Evolutionary conservation across 2,329 filamentous ascomycete genomes (phyloP), one percentile per base, ranked within the genome.

Genomic region (Cyanodermella asteris): DNA sequence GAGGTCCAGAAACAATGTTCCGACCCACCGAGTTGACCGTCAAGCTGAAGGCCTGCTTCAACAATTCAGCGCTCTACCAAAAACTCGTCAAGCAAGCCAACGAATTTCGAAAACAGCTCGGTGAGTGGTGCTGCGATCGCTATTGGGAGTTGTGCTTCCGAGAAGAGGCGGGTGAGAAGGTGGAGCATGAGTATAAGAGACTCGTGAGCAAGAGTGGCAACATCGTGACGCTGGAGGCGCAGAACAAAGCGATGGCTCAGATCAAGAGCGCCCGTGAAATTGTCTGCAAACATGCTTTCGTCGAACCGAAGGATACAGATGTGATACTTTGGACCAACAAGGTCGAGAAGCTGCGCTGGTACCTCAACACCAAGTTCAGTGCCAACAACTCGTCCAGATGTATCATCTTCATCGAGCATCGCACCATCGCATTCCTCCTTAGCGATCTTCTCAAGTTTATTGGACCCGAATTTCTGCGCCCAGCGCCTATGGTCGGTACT

Each of bases 351-450:
- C 59, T 94, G 1, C 43, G 66, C 13, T 41, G 53, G 3, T 64
- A 69, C 28, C 53, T 94, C 1, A 42, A 46, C 3, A 45, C 64
- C 6, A 60, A 72, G 24, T 93, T 81, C 38, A 49, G 60, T 16
- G 46, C 55, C 3, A 47, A 54, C 3, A 57, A 55, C 2, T 56
- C 67, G 5, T 55, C 60, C 15, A 69, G 71, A 31, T 91, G 80
- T 39, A 91, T 97, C 28, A 64, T 94, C 0, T 94, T 97, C 44
- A 80, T 91, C 0, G 60, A 78, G 31, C 62, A 73, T 41, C 61
- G 81, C 20, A 67, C 74, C 34, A 84, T 80, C 1, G 84, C 82
- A 1, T 62, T 66, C 11, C 47, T 90, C 10, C 52, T 97, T 2
- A 53, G 62, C 1, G 66, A 73, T 21, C 52, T 91, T 1, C 72